A percentile compares a stretch with the other conserved stretches of the same genome.
Evolutionary conservation across 176 grass and related monocot genomes (phyloP).

Genomic region (Lolium perenne): DNA sequence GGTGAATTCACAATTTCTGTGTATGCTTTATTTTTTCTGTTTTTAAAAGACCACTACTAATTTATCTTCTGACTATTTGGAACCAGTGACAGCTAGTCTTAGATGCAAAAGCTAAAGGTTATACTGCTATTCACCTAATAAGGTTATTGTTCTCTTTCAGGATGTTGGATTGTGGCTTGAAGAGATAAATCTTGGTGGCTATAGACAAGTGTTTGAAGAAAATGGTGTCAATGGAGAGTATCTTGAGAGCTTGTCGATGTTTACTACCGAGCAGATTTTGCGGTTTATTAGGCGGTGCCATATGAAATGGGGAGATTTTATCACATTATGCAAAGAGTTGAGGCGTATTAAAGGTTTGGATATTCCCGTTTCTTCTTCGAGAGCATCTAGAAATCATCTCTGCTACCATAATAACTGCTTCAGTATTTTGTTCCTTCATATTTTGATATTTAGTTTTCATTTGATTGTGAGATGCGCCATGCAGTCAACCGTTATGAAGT

Average conservation of each 20-base stretch:
- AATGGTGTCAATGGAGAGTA: conserved; percentile 95
- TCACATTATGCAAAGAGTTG: conserved; percentile 98
- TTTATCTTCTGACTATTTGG: background rate
- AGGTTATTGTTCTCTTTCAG: conserved; percentile 59
- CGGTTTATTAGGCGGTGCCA: conserved; percentile 97
- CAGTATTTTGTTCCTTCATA: background rate
- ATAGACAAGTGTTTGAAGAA: conserved; percentile 93
- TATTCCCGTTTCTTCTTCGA: conserved; percentile 7
- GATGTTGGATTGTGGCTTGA: conserved; percentile 98
- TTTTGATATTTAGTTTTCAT: conserved; percentile 28
- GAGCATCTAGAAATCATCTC: background rate
- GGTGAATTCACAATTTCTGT: background rate
- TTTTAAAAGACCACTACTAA: background rate
- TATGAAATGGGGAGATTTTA: conserved; percentile 99
- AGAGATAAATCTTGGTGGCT: conserved; percentile 97
- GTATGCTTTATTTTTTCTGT: background rate
- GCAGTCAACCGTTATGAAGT: background rate
- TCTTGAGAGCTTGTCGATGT: conserved; percentile 91
- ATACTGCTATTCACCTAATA: conserved; percentile 25
- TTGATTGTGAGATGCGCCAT: conserved; percentile 19
- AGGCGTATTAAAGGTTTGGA: conserved; percentile 93
- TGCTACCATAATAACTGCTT: conserved; percentile 6
- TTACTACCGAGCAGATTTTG: conserved; percentile 96
- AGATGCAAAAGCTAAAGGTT: background rate
- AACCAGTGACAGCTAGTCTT: background rate